These are phyloP conservation scores for Trypanosoma conorhini DNA, from an alignment of 208 protist species.

Conservation along the genomic window DNA sequence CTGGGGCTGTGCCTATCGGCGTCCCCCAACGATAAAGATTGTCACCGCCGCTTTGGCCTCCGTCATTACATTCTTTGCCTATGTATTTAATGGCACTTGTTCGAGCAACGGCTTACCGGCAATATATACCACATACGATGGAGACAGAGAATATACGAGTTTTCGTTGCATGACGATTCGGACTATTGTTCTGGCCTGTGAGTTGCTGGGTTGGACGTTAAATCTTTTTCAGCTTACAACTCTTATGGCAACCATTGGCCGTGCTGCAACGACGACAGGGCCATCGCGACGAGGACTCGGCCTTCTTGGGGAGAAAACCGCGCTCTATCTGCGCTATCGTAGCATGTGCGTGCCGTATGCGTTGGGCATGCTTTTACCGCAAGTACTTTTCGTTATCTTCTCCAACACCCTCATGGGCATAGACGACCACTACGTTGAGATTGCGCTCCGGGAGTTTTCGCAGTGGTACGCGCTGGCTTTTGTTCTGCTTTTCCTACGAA, in stretches of 20 bases:
- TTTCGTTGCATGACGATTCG: conserved; percentile 20
- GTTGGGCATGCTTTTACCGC: conserved; percentile 38
- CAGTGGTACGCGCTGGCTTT: conserved; percentile 45
- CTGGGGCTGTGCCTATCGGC: conserved; percentile 57
- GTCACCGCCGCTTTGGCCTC: conserved; percentile 35
- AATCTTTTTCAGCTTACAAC: conserved; percentile 27
- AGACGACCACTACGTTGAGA: conserved; percentile 65
- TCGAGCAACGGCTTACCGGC: neutral
- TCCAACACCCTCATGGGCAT: conserved; percentile 37
- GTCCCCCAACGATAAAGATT: conserved; percentile 33
- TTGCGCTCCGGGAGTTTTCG: conserved; percentile 46
- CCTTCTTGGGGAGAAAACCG: conserved; percentile 28
- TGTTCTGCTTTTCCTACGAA: conserved; percentile 58
- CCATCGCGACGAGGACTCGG: neutral
- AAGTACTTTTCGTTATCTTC: conserved; percentile 35
- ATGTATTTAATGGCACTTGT: conserved; percentile 23
- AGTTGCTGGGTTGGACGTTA: conserved; percentile 10
- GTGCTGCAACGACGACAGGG: neutral
- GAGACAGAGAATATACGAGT: neutral
- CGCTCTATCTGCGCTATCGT: conserved; percentile 55
- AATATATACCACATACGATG: neutral
- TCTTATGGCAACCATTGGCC: conserved; percentile 10
- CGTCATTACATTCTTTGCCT: conserved; percentile 34
- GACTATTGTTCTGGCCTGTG: neutral
- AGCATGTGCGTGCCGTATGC: conserved; percentile 50